Evolutionary conservation across 495 filamentous ascomycete species (phyloP), one percentile per base, ranked within the genome.

Genomic region (Diplogelasinospora grovesii): DNA sequence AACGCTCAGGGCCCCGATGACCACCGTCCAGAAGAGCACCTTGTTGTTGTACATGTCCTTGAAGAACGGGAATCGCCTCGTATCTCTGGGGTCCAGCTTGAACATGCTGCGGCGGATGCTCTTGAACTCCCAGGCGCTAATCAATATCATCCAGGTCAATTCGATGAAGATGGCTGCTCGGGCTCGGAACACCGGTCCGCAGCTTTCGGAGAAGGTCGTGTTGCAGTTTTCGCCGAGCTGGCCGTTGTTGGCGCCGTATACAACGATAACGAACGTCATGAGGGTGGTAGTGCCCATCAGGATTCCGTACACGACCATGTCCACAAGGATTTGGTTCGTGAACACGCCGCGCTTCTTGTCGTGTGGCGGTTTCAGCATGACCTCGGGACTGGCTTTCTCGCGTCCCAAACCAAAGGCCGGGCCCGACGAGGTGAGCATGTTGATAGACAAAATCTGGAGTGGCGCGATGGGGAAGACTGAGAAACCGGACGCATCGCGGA

Each of bases 401-500:
- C 82, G 75, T 4, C 84, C 81, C 5, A 89, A 75, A 4, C 84
- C 84, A 45, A 89, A 78, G 32, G 82, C 84, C 0, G 83, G 77
- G 55, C 87, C 78, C 2, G 77, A 81, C 13, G 81, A 86, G 1
- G 84, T 88, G 22, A 86, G 59, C 65, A 88, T 79, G 59, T 85
- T 89, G 48, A 85, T 79, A 82, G 82, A 87, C 22, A 89, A 63
- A 40, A 87, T 85, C 39, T 86, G 75, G 5, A 89, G 67, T 15
- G 84, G 83, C 3, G 81, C 77, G 28, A 89, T 68, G 10, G 84
- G 84, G 52, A 86, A 89, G 3, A 87, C 81, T 2, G 83, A 87
- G 27, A 78, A 65, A 2, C 70, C 72, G 0, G 65, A 59, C 0
- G 50, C 27, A 52, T 89, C 83, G 51, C 83, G 79, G 66, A 89